phyloP scores from a whole-genome alignment of 179 eudicot species.

The Drosera spatulata region DNA sequence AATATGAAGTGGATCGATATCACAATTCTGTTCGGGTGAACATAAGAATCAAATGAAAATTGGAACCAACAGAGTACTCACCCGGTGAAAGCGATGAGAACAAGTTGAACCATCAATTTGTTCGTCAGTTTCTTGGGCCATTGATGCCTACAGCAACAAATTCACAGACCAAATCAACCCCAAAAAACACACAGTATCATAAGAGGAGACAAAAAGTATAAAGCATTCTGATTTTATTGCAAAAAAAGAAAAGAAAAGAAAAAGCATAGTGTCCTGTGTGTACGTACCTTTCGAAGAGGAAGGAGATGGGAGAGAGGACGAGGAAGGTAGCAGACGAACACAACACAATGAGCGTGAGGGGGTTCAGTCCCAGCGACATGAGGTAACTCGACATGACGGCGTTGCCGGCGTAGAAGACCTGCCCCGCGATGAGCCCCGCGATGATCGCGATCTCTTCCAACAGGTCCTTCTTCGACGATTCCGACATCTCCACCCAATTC shows the following conservation, averaged over 20 bases:
- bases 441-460: constrained; percentile 33
- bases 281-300: constrained; percentile 41
- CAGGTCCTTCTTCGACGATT: constrained; percentile 7
- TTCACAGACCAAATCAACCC: background rate
- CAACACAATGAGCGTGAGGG: constrained; percentile 44
- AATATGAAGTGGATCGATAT: background rate
- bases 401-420: constrained; percentile 52
- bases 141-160: constrained; percentile 29
- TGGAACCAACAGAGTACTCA: constrained; percentile 8
- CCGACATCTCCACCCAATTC: too few species aligned
- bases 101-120: constrained; percentile 37
- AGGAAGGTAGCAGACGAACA: constrained; percentile 40
- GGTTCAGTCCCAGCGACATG: constrained; percentile 37
- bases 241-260: constrained; percentile 1
- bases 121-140: constrained; percentile 45
- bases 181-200: background rate
- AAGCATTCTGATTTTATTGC: background rate
- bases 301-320: constrained; percentile 35
- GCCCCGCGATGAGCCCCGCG: constrained; percentile 43
- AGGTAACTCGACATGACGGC: constrained; percentile 36
- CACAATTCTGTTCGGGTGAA: background rate
- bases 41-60: background rate
- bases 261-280: background rate
- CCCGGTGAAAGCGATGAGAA: constrained; percentile 57
- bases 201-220: background rate